phyloP scores from a whole-genome alignment of 768 basidiomycete genomes.

The Lactarius vividus region DNA sequence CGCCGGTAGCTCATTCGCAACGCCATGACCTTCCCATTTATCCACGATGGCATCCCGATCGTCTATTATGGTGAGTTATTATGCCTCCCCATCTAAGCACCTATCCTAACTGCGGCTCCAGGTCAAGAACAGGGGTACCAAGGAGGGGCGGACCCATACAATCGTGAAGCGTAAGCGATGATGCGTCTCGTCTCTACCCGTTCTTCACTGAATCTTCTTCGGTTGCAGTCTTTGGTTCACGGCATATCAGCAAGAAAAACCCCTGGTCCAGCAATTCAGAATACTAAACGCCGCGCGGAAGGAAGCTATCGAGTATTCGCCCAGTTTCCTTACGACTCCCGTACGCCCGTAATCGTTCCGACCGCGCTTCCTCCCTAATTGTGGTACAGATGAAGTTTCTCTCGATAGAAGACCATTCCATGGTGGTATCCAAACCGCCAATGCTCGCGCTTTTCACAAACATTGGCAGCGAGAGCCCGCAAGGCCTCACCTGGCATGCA shows the following conservation, averaged over 20 bases:
- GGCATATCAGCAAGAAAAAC: constrained; percentile 49
- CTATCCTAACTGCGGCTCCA: constrained; percentile 20
- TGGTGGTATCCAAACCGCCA: constrained; percentile 55
- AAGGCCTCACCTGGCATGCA: constrained; percentile 42
- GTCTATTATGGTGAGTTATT: constrained; percentile 45
- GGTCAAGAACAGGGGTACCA: constrained; percentile 51
- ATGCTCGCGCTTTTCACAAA: constrained; percentile 58
- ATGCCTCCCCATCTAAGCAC: background rate
- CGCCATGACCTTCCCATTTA: constrained; percentile 49
- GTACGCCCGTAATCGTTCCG: constrained; percentile 34
- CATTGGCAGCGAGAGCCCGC: constrained; percentile 41
- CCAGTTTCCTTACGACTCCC: constrained; percentile 45
- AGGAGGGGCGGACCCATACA: constrained; percentile 44
- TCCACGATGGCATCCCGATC: constrained; percentile 51
- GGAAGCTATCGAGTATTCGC: constrained; percentile 43
- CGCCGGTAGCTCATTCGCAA: constrained; percentile 42
- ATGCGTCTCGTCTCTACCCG: background rate
- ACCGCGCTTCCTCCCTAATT: background rate
- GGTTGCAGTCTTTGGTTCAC: constrained; percentile 58
- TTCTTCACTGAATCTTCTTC: background rate
- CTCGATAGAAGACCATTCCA: constrained; percentile 38
- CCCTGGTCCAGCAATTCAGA: constrained; percentile 46
- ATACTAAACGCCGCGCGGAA: constrained; percentile 54
- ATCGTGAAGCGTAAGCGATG: constrained; percentile 48
- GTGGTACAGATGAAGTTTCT: constrained; percentile 45